Conservation (phyloP, 768 basidiomycete genomes). For the Hygrophoropsis aurantiaca region DNA sequence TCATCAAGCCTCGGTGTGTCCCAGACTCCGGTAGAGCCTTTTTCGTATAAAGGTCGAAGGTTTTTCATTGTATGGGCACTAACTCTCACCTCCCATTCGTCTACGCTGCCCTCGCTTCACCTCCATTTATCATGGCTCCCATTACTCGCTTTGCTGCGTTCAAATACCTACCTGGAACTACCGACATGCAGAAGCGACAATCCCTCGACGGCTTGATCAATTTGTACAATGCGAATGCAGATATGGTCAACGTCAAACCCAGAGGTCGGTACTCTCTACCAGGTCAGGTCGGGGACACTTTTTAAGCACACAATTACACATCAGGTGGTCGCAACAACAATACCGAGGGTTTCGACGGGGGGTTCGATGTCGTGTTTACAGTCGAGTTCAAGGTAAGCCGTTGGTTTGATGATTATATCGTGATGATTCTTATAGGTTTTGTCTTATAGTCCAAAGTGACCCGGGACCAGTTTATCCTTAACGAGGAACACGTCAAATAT, state of each 20-base stretch:
- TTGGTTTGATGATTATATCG: not conserved
- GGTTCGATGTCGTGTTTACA: conserved; percentile 10
- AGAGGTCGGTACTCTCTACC: not conserved
- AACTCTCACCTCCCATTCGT: not conserved
- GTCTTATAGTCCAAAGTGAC: not conserved
- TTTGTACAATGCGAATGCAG: conserved; percentile 9
- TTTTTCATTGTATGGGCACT: not conserved
- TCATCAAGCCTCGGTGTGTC: not conserved
- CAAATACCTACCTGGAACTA: conserved; percentile 11
- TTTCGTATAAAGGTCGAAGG: not conserved
- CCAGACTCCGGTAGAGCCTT: not conserved
- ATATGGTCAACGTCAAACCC: conserved; percentile 6
- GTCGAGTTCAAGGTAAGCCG: conserved; percentile 7
- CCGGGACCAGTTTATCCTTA: conserved; percentile 9
- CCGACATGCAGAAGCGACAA: conserved; percentile 7
- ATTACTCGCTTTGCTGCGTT: conserved; percentile 11
- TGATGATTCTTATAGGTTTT: not conserved
- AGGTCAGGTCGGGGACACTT: no score
- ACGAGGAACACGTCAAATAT: conserved; percentile 7
- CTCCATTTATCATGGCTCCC: conserved; percentile 5
- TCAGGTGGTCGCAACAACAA: conserved; percentile 9
- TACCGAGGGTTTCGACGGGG: conserved; percentile 9
- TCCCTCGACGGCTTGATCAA: conserved; percentile 5
- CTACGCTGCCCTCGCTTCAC: not conserved
- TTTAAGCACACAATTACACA: not conserved